Base-by-base conservation (phyloP, 2,329 filamentous ascomycete species). In the Fusarium sp. region DNA sequence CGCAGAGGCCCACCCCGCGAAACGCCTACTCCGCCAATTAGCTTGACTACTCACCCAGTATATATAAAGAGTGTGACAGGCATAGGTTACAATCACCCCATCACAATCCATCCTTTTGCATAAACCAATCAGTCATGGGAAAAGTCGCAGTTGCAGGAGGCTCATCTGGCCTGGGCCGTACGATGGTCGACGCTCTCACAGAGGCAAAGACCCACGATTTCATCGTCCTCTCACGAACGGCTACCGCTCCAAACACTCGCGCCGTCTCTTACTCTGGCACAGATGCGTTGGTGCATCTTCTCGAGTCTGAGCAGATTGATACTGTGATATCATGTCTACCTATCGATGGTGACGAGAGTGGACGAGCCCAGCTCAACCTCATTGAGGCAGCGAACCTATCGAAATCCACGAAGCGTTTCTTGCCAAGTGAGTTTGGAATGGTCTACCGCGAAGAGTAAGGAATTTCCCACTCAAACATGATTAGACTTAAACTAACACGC, bases 401-500 rank as follows among this genome's bases (percentile, higher is more conserved):
- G 1, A 14, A 4, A 1, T 27, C 10, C 4, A 58, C 58, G 0
- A 58, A 47, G 14, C 24, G 51, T 2, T 58, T 60, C 14, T 9
- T 60, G 6, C 58, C 58, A 3, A 58, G 58, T 29, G 56, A 59
- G 7, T 56, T 59, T 6, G 56, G 56, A 2, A 55, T 44, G 22
- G 14, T 55, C 8, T 59, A 60, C 4, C 45, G 30, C 4, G 16
- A 30, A 40, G 51, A 60, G 57, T 42, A n/a, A 1, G 50, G 18
- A 12, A 16, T 3, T 5, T 12, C 2, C 3, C 16, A 15, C 1
- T 1, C 2, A 0, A 18, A 3, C 12, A 7, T 6, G 1, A 11
- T 4, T 15, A 4, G 10, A 11, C 18, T 4, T 20, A 3, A 14
- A 9, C n/a, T 57, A 29, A 57, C 7, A 3, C 6, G 3, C 6